phyloP scores from a whole-genome alignment of 148 eudicot genomes.

The Amaranthus cruentus region DNA sequence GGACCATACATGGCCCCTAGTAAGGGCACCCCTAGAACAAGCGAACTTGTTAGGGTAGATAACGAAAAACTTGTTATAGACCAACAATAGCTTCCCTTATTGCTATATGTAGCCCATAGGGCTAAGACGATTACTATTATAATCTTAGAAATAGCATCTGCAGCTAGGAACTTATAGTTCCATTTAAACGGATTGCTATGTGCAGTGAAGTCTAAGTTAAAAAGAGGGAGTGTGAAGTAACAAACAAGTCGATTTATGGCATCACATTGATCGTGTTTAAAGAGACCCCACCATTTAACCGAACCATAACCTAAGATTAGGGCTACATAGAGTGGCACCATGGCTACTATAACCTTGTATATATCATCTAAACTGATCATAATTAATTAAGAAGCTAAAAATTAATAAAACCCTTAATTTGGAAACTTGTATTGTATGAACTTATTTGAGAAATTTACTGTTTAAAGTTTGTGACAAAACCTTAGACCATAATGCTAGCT shows the following conservation, averaged over 20 bases:
- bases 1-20: constrained; percentile 67
- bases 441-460: not conserved
- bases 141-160: constrained; percentile 62
- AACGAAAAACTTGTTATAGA: constrained; percentile 71
- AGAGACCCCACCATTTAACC: constrained; percentile 65
- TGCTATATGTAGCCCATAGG: constrained; percentile 61
- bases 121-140: constrained; percentile 48
- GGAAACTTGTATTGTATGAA: not conserved
- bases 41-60: constrained; percentile 53
- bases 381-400: not conserved
- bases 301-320: constrained; percentile 65
- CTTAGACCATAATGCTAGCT: too few species aligned
- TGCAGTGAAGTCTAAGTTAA: constrained; percentile 67
- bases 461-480: not conserved
- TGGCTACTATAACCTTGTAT: constrained; percentile 69
- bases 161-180: constrained; percentile 59
- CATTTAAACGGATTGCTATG: constrained; percentile 61
- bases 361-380: constrained; percentile 77
- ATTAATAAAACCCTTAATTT: not conserved
- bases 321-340: constrained; percentile 74
- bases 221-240: constrained; percentile 68
- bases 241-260: constrained; percentile 69
- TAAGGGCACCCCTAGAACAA: constrained; percentile 72
- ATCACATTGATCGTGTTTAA: constrained; percentile 53
- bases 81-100: constrained; percentile 71